These are phyloP conservation scores for Neofusicoccum kwambonambiense DNA, from an alignment of 2,329 filamentous ascomycete genomes.

Conservation along the genomic window DNA sequence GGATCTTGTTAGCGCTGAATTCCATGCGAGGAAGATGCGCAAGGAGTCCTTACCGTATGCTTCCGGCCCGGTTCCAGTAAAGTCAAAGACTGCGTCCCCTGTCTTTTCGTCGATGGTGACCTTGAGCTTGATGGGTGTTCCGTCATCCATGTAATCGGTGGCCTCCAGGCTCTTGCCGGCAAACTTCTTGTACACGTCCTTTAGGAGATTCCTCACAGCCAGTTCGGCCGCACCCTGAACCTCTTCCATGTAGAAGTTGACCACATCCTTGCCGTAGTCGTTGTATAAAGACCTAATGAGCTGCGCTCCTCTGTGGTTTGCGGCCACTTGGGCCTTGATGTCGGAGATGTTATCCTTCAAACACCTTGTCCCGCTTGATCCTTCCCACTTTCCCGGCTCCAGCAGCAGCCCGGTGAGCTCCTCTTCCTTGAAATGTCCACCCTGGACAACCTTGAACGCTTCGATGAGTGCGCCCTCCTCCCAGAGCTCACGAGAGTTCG, in stretches of 20 bases:
- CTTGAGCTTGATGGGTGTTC: slow-evolving; percentile 34
- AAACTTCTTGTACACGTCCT: too few relatives aligned
- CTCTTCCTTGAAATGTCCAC: slow-evolving; percentile 37
- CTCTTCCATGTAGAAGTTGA: slow-evolving; percentile 21
- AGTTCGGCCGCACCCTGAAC: slow-evolving; percentile 21
- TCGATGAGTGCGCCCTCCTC: slow-evolving; percentile 45
- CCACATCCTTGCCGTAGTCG: slow-evolving; percentile 4
- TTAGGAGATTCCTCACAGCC: slow-evolving; percentile 19
- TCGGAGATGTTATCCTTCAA: slow-evolving; percentile 21
- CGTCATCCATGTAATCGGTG: slow-evolving; percentile 44
- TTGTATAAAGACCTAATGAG: slow-evolving; percentile 17
- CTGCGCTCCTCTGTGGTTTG: slow-evolving; percentile 18
- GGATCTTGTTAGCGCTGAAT: too few relatives aligned
- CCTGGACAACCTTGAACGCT: slow-evolving; percentile 23
- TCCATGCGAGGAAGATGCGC: slow-evolving; percentile 20
- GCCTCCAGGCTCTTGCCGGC: background rate
- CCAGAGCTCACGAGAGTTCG: slow-evolving; percentile 43
- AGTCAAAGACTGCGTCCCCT: slow-evolving; percentile 41
- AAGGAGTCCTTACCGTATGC: slow-evolving; percentile 28
- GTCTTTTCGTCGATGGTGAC: slow-evolving; percentile 33
- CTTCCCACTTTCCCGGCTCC: slow-evolving; percentile 36
- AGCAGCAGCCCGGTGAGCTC: slow-evolving; percentile 31
- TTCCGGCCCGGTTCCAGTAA: slow-evolving; percentile 37
- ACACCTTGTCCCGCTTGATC: slow-evolving; percentile 36
- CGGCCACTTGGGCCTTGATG: slow-evolving; percentile 20